Base-by-base conservation (phyloP, 2,329 filamentous ascomycete genomes). In the Colletotrichum sp. region DNA sequence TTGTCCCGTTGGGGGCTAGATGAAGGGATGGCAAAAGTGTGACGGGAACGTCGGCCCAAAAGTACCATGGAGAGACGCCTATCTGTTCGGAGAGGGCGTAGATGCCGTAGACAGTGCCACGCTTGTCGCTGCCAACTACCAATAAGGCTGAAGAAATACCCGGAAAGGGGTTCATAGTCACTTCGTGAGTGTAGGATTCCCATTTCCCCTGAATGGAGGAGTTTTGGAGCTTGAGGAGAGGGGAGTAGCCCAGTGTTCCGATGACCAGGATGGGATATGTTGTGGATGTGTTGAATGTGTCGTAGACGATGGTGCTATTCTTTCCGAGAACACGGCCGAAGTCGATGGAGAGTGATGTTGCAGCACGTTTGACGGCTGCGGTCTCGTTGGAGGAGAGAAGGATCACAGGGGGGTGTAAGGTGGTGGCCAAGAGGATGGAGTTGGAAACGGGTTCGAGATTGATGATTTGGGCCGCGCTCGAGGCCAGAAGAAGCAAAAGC, bases 81-180 rank as follows among this genome's bases (percentile, higher is more conserved):
- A 92, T 91, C 77, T 91, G 88, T 78, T 91, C 89, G 0, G 90
- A 89, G 36, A 92, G 79, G 74, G 89, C 88, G 81, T 92, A 92
- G 28, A 90, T 82, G 26, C 90, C 90, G 76, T 89, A 92, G 43
- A 91, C 89, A 2, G 89, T 86, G 32, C 90, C 90, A 74, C 90
- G 85, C 64, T 88, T 87, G 80, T 92, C 90, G 78, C 87, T 89
- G n/a, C 88, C 90, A 16, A 24, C n/a, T 21, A 64, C 34, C 68
- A 86, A 87, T 81, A 92, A 89, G 24, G 90, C 87, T 36, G 91
- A 81, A 3, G 89, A 89, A 1, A 69, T 67, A 21, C 30, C 30
- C 1, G 30, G n/a, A 7, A 16, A n/a, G 38, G 63, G 36, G 24
- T 86, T 83, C 13, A 85, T 78, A 2, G 90, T 84, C 2, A 91